Base-by-base conservation (phyloP, 225 moss, liverwort and hornwort genomes). In the Pleurozium schreberi region DNA sequence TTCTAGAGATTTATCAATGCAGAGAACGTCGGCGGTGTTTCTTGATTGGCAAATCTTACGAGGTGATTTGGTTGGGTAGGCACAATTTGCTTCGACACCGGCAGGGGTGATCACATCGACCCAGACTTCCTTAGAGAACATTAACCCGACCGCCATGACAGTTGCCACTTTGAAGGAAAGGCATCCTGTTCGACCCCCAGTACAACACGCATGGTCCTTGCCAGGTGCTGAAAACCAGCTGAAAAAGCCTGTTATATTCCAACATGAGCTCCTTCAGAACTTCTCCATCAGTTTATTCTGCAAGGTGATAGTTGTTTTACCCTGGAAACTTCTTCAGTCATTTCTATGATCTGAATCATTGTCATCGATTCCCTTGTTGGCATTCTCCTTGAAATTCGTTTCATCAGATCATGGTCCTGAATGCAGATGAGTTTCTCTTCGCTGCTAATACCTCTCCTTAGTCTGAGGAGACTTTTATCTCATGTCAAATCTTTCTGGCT, bases 181-280 rank as follows among this genome's bases (percentile, higher is more conserved):
- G 82, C 99, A 99, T 87, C 27, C 92, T 65, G 71, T 97, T 25
- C 95, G 99, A 90, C 99, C 99, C 28, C 99, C 99, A 28, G 99
- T 99, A 70, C 84, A 94, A 80, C 99, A 99, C 89, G 88, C 92
- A 59, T 99, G 97, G 94, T 99, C 99, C 43, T 90, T 97, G 81
- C 99, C 99, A 73, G 92, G 95, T 85, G 88, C 88, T 91, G 85
- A 92, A 68, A 94, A 93, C 82, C 75, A 91, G 82, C 81, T 96
- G 71, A 97, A 96, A 82, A 93, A n/a, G 75, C 99, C 99, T 70
- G 94, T 95, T 92, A 96, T 99, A 25, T 99, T 99, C 70, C 99
- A 99, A 87, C 99, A 99, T 90, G 99, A 99, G 91, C 99, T 99
- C 81, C 96, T 99, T 84, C 99, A 99, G 89, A 99, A 99, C 89